These are phyloP conservation scores for Chalciporus pseudorubinellus DNA, from an alignment of 768 basidiomycete genomes.

Conservation along the genomic window DNA sequence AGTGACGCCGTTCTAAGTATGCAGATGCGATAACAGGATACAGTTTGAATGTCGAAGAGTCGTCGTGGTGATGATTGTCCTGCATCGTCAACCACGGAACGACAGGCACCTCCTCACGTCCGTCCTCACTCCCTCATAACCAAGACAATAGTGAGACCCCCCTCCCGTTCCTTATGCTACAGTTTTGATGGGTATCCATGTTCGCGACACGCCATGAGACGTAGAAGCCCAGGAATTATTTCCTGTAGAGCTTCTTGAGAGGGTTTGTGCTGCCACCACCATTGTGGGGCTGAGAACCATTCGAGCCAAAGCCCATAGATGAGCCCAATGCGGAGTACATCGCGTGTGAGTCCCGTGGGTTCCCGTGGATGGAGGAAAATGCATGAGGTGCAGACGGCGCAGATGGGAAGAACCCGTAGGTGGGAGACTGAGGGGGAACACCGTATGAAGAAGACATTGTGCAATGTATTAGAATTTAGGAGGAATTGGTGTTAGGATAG, in stretches of 20 bases:
- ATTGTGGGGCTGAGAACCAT: conserved; percentile 25
- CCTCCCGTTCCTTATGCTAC: conserved; percentile 25
- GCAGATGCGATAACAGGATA: conserved; percentile 17
- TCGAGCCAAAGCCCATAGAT: conserved; percentile 22
- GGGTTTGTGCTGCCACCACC: conserved; percentile 26
- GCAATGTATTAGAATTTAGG: conserved; percentile 6
- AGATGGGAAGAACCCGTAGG: conserved; percentile 58
- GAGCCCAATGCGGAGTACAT: conserved; percentile 54
- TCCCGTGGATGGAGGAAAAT: conserved; percentile 54
- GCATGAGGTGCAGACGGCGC: conserved; percentile 55
- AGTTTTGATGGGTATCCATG: conserved; percentile 10
- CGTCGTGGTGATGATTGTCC: conserved; percentile 8
- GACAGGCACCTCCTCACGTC: neutral
- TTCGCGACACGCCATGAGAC: conserved; percentile 5
- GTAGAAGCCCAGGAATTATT: conserved; percentile 10
- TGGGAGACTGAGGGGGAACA: conserved; percentile 49
- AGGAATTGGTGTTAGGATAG: neutral
- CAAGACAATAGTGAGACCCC: conserved; percentile 5
- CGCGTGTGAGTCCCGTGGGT: conserved; percentile 57
- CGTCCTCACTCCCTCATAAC: neutral
- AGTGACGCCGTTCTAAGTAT: conserved; percentile 20
- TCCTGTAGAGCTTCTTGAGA: conserved; percentile 38
- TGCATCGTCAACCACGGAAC: conserved; percentile 5
- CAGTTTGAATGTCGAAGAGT: conserved; percentile 23
- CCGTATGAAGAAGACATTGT: conserved; percentile 49